Conservation (phyloP, 208 protist genomes). For the Lotmaria passim region DNA sequence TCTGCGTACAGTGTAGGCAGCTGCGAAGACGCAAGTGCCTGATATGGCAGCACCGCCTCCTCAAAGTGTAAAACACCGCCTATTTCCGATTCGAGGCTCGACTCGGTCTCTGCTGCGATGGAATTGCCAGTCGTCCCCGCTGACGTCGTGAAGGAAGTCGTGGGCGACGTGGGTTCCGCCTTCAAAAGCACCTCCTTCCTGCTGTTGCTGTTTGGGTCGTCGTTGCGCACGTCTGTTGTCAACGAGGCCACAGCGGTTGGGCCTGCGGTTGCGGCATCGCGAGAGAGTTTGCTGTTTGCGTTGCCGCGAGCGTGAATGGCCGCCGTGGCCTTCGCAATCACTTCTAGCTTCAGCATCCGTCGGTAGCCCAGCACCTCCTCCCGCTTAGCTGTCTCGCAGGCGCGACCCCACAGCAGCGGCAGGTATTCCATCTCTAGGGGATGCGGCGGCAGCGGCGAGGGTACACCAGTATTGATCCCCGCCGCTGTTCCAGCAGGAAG, state of each 20-base stretch:
- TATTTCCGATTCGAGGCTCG: background rate
- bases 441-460: background rate
- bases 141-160: background rate
- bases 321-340: background rate
- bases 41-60: background rate
- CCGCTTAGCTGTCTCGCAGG: background rate
- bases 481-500: background rate
- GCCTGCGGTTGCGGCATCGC: no score
- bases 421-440: slow-evolving; percentile 23
- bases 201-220: background rate
- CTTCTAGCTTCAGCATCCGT: slow-evolving; percentile 14
- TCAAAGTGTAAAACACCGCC: background rate
- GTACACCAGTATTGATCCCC: background rate
- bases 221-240: background rate
- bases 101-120: background rate
- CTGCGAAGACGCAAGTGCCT: background rate
- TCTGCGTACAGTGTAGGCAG: background rate
- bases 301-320: background rate
- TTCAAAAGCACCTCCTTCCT: background rate
- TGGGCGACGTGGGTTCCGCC: background rate
- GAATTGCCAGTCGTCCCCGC: background rate
- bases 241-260: no score
- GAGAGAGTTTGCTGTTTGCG: background rate
- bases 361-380: slow-evolving; percentile 23
- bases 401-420: slow-evolving; percentile 11